phyloP scores from a whole-genome alignment of 2,329 filamentous ascomycete species.

The Penicillium expansum region DNA sequence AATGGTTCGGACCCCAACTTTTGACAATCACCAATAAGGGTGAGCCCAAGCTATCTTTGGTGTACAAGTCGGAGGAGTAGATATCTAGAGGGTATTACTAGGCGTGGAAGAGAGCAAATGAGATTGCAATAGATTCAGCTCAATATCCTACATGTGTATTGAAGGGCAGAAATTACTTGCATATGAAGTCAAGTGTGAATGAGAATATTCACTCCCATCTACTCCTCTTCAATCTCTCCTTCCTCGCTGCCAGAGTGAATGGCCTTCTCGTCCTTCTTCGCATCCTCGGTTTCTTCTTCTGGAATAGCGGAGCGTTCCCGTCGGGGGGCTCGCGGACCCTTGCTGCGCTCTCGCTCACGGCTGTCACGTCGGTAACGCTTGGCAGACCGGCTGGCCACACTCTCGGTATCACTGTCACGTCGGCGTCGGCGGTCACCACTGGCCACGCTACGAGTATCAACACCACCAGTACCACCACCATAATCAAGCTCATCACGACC shows the following conservation, averaged over 20 bases:
- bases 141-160: constrained; percentile 1
- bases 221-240: constrained; percentile 77
- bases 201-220: not conserved
- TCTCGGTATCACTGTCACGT: constrained; percentile 72
- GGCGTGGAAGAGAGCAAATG: not conserved
- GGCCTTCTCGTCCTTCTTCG: constrained; percentile 46
- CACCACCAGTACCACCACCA: constrained; percentile 63
- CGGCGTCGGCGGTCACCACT: constrained; percentile 70
- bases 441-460: constrained; percentile 53
- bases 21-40: not conserved
- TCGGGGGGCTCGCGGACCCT: constrained; percentile 52
- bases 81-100: not conserved
- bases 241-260: constrained; percentile 90
- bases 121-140: constrained; percentile 2
- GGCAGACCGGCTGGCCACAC: constrained; percentile 56
- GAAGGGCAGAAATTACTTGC: constrained; percentile 5
- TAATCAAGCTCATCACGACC: constrained; percentile 88
- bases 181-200: not conserved
- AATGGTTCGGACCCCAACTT: not conserved
- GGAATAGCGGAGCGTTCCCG: constrained; percentile 41
- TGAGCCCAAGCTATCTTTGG: not conserved
- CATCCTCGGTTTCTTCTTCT: constrained; percentile 33
- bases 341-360: constrained; percentile 38
- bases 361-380: constrained; percentile 55
- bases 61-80: not conserved